These are phyloP conservation scores for Neonectria faginata DNA, from an alignment of 2,329 filamentous ascomycete genomes.

Conservation along the genomic window DNA sequence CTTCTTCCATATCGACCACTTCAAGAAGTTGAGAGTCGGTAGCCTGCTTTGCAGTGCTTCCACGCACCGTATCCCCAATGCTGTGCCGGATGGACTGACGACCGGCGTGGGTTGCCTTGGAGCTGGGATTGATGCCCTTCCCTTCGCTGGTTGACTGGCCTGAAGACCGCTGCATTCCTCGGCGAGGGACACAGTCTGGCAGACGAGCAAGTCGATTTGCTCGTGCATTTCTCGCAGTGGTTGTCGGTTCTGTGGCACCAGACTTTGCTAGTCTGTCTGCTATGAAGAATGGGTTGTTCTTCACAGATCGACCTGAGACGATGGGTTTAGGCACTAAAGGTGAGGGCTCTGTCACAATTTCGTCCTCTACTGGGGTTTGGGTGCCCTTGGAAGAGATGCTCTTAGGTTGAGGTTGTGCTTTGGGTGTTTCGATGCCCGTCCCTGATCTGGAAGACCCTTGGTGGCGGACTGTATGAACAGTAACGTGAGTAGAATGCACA, in stretches of 20 bases:
- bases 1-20: slow-evolving; percentile 22
- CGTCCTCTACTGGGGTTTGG: slow-evolving; percentile 21
- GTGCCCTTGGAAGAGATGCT: slow-evolving; percentile 19
- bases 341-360: neutral
- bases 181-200: slow-evolving; percentile 49
- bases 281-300: slow-evolving; percentile 50
- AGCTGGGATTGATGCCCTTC: slow-evolving; percentile 46
- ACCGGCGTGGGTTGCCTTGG: slow-evolving; percentile 43
- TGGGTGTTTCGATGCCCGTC: slow-evolving; percentile 29
- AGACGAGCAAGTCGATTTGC: slow-evolving; percentile 35
- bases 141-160: slow-evolving; percentile 27
- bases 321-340: slow-evolving; percentile 25
- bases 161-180: slow-evolving; percentile 28
- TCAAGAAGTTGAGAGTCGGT: slow-evolving; percentile 18
- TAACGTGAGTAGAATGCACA: slow-evolving; percentile 11
- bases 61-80: slow-evolving; percentile 46
- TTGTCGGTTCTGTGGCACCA: slow-evolving; percentile 37
- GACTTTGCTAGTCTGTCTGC: slow-evolving; percentile 45
- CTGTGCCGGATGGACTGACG: slow-evolving; percentile 49
- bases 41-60: slow-evolving; percentile 17
- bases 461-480: slow-evolving; percentile 16
- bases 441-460: slow-evolving; percentile 27
- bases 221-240: slow-evolving; percentile 34
- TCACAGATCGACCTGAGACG: slow-evolving; percentile 35
- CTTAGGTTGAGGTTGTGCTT: slow-evolving; percentile 20